phyloP scores from a whole-genome alignment of 108 stramenopile species.

The Cyclotella choctawhatcheeana region DNA sequence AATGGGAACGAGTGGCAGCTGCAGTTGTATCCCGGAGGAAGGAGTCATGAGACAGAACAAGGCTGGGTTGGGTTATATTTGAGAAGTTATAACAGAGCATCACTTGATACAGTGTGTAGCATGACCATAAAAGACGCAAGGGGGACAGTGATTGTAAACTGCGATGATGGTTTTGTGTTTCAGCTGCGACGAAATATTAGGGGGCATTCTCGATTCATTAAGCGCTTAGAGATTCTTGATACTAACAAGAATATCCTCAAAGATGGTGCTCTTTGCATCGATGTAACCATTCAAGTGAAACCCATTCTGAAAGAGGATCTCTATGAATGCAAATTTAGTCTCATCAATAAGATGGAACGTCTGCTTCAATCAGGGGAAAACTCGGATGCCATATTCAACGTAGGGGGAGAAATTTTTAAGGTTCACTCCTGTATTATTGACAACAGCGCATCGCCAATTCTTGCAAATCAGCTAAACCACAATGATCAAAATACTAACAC shows the following conservation, averaged over 20 bases:
- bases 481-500: not conserved
- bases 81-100: not conserved
- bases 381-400: constrained; percentile 13
- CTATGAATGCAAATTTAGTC: not conserved
- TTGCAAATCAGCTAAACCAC: not conserved
- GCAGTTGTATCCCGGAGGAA: not conserved
- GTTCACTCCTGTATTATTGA: constrained; percentile 23
- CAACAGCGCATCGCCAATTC: constrained; percentile 7
- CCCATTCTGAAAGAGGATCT: not conserved
- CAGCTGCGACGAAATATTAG: too few relatives aligned
- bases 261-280: constrained; percentile 9
- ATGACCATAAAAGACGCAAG: not conserved
- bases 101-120: not conserved
- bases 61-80: not conserved
- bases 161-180: too few relatives aligned
- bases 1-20: constrained; percentile 1
- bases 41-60: not conserved
- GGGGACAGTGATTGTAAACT: not conserved
- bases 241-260: not conserved
- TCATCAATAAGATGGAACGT: not conserved
- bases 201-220: too few relatives aligned
- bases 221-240: constrained; percentile 6
- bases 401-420: not conserved
- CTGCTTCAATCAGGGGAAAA: constrained; percentile 13
- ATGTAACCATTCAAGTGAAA: constrained; percentile 6